phyloP scores from a whole-genome alignment of 768 basidiomycete species.

The Sporobolomyces pararoseus region DNA sequence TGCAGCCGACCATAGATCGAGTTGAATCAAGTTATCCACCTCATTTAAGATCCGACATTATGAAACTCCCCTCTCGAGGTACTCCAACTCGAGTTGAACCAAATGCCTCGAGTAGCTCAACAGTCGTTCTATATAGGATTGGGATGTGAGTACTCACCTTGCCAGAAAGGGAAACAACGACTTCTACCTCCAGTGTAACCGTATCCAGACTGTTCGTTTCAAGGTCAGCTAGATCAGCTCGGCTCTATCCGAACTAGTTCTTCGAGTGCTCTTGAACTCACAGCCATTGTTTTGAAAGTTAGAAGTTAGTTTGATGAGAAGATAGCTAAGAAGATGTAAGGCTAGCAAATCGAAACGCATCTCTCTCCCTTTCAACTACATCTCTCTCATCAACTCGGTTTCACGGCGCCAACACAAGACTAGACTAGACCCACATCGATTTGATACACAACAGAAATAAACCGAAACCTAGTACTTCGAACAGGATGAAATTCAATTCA shows the following conservation, averaged over 20 bases:
- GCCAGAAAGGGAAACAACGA: slow-evolving; percentile 87
- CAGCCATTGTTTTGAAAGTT: slow-evolving; percentile 16
- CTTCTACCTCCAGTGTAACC: slow-evolving; percentile 66
- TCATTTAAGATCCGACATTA: no score
- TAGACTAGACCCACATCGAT: neutral
- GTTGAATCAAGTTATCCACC: no score
- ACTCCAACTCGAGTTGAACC: neutral
- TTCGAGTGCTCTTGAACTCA: neutral
- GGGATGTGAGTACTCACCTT: slow-evolving; percentile 57
- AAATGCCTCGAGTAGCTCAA: neutral
- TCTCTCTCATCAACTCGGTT: neutral
- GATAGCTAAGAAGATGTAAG: neutral
- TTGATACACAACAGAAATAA: neutral
- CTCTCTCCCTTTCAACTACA: neutral
- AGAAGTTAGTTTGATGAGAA: neutral
- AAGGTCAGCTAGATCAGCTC: neutral
- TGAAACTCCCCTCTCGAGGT: no score
- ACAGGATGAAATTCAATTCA: neutral
- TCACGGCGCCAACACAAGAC: neutral
- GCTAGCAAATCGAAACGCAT: neutral
- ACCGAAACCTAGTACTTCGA: no score
- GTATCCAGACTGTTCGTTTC: slow-evolving; percentile 59
- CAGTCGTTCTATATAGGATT: no score
- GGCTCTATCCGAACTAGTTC: neutral
- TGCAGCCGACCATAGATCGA: no score